Percentiles rank a stretch among this genome's conserved stretches.
These are phyloP conservation scores for Triangularia setosa DNA, from an alignment of 2,329 filamentous ascomycete species.

Conservation along the genomic window DNA sequence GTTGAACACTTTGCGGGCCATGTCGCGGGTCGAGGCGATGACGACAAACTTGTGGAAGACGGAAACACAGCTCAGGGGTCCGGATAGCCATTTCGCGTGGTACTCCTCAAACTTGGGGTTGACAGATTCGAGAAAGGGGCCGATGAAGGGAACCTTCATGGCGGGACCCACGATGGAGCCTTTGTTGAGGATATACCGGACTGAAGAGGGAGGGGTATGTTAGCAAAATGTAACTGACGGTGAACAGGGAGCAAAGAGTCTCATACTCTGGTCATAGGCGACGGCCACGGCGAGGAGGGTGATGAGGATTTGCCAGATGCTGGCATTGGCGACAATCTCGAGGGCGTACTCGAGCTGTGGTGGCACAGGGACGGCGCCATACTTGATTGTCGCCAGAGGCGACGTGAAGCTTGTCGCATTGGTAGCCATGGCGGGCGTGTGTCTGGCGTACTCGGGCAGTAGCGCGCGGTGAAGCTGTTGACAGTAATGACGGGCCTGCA, in stretches of 20 bases:
- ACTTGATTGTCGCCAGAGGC: slow-evolving; percentile 59
- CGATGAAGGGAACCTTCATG: slow-evolving; percentile 82
- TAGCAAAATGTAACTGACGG: background rate
- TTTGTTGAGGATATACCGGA: slow-evolving; percentile 71
- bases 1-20: slow-evolving; percentile 96
- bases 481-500: background rate
- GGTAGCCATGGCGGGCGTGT: slow-evolving; percentile 43
- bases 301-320: slow-evolving; percentile 59
- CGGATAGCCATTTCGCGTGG: slow-evolving; percentile 87
- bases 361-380: slow-evolving; percentile 46
- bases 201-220: slow-evolving; percentile 40
- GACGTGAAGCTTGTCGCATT: slow-evolving; percentile 65
- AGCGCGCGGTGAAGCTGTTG: background rate
- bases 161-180: slow-evolving; percentile 70
- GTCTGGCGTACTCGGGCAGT: background rate
- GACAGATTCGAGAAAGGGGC: slow-evolving; percentile 90
- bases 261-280: slow-evolving; percentile 84
- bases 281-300: slow-evolving; percentile 69
- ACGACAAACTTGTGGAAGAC: slow-evolving; percentile 99
- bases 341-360: slow-evolving; percentile 54
- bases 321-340: slow-evolving; percentile 54
- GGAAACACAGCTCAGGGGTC: slow-evolving; percentile 90
- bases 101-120: slow-evolving; percentile 91
- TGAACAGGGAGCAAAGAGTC: slow-evolving; percentile 19
- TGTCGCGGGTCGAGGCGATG: slow-evolving; percentile 89